These are phyloP conservation scores for Santalum album DNA, from an alignment of 164 flowering plant species.

Conservation along the genomic window DNA sequence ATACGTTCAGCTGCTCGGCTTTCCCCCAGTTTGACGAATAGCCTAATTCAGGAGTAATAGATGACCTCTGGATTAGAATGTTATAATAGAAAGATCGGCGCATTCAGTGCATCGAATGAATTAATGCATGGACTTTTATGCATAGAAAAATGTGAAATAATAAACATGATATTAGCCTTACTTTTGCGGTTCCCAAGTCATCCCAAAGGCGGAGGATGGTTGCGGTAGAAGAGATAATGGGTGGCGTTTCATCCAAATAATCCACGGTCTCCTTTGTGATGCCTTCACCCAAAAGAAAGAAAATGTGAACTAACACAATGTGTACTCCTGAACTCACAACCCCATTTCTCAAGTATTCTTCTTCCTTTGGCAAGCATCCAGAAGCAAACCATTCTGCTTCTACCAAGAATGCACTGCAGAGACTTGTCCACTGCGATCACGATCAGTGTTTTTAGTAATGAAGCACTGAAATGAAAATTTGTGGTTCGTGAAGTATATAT, in stretches of 20 bases:
- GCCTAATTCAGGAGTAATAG: no score
- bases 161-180: neutral
- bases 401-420: constrained; percentile 43
- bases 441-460: neutral
- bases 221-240: constrained; percentile 8
- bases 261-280: constrained; percentile 1
- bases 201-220: constrained; percentile 29
- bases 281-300: constrained; percentile 23
- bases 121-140: neutral
- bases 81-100: no score
- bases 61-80: no score
- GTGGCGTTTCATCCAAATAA: constrained; percentile 1
- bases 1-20: no score
- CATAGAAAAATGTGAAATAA: neutral
- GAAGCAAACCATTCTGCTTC: constrained; percentile 51
- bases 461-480: neutral
- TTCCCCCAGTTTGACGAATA: no score
- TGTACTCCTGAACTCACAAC: constrained; percentile 19
- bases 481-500: neutral
- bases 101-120: no score
- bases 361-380: constrained; percentile 21
- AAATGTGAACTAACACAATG: constrained; percentile 13
- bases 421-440: constrained; percentile 33
- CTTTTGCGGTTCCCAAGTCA: constrained; percentile 7
- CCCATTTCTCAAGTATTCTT: constrained; percentile 29